Evolutionary conservation across 768 basidiomycete genomes (phyloP), one percentile per base, ranked within the genome.

Genomic region (Cyathus striatus): DNA sequence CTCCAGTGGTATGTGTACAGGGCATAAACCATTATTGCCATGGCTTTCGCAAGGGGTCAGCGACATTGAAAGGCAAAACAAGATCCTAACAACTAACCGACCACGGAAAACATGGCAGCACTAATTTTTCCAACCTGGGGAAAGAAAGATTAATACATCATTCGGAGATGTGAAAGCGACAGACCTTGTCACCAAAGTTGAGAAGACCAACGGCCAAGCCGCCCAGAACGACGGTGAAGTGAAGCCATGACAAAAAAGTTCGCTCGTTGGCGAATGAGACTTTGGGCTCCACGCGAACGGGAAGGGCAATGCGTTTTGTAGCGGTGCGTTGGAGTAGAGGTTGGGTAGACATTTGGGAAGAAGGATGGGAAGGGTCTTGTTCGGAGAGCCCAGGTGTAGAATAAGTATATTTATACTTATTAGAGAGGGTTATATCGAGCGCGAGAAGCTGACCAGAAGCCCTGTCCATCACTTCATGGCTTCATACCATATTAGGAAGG

Each of bases 211-310:
- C 93, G 1, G 93, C 89, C 36, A 99, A 77, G 44, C 96, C 96
- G 22, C 95, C 94, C 6, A 99, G 82, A 45, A 99, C 91, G 65
- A 98, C 92, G 30, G 94, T 93, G 62, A 96, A 97, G 64, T 96
- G 93, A 38, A 97, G 78, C 96, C 95, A 98, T 76, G 93, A 94
- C 35, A 99, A 75, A 68, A 98, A 98, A 0, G 96, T 93, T 43
- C 90, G 81, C 63, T 93, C 91, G 63, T 94, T 94, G 33, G 91
- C 91, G 54, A 94, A 95, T 37, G 90, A 90, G 47, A 95, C 91
- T 55, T 95, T 95, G 23, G 91, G 91, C 63, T 95, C 91, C 41
- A 92, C 89, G 50, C 92, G 81, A 52, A 99, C 81, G 27, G 96
- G 95, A 35, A 99, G 85, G 10, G 96, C 94, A 51, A 98, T 99